Conservation (phyloP, 371 early-diverging fungal genomes). For the Cokeromyces recurvatus region DNA sequence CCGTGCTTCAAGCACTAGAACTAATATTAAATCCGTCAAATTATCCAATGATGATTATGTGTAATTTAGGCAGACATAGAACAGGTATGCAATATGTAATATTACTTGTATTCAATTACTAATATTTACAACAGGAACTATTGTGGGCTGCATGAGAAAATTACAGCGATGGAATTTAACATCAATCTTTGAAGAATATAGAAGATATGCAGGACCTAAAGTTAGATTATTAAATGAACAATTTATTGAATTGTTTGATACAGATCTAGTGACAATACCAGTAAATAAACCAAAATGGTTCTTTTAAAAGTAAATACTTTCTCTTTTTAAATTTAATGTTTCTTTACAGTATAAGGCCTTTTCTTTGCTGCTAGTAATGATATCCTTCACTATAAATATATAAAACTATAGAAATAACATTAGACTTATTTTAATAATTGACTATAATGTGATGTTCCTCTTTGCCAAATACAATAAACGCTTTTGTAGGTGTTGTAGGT, state of each 20-base stretch:
- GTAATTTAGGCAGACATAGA: constrained; percentile 93
- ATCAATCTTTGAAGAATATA: constrained; percentile 96
- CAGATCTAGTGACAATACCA: constrained; percentile 86
- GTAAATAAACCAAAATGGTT: constrained; percentile 74
- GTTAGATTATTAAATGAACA: constrained; percentile 90
- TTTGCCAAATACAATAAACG: no score
- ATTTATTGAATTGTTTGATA: constrained; percentile 94
- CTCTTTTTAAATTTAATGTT: no score
- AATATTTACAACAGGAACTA: constrained; percentile 71
- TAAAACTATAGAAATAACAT: no score
- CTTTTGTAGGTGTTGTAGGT: no score
- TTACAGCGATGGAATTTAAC: constrained; percentile 96
- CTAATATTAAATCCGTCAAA: constrained; percentile 83
- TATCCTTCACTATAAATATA: no score
- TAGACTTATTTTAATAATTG: no score
- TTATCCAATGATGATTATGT: constrained; percentile 96
- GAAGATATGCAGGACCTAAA: constrained; percentile 95
- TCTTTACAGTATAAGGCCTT: no score
- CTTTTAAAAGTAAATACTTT: no score
- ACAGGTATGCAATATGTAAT: constrained; percentile 60
- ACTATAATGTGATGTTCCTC: no score
- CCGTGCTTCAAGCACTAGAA: constrained; percentile 87
- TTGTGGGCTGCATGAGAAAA: constrained; percentile 95
- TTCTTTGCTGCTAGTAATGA: no score
- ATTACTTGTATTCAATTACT: not conserved